Conservation (phyloP, 129 eudicot genomes). For the Apium graveolens region DNA sequence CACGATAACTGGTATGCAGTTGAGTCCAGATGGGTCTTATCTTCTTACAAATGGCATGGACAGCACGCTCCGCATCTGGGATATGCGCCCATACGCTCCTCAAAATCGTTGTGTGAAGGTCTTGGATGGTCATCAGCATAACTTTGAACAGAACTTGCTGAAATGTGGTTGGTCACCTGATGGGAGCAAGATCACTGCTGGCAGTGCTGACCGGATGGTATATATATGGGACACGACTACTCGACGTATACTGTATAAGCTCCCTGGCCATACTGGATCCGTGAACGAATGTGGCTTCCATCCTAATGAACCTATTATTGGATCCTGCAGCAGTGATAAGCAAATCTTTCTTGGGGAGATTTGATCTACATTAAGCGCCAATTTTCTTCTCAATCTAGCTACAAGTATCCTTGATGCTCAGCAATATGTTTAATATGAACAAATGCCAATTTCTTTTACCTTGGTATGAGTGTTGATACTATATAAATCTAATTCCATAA, state of each 20-base stretch:
- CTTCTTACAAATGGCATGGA: constrained; percentile 95
- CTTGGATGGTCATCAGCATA: constrained; percentile 91
- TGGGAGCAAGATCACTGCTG: constrained; percentile 93
- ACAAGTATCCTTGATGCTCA: background rate
- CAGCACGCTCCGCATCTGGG: constrained; percentile 79
- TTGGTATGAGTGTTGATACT: background rate
- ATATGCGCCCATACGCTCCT: constrained; percentile 94
- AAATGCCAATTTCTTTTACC: background rate
- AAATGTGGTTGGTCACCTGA: constrained; percentile 93
- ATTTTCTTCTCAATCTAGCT: background rate
- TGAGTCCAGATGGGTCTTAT: constrained; percentile 94
- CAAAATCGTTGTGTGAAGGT: constrained; percentile 93
- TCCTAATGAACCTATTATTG: constrained; percentile 73
- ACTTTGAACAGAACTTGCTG: constrained; percentile 81
- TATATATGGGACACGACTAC: constrained; percentile 92
- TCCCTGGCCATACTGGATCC: constrained; percentile 90
- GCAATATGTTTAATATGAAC: background rate
- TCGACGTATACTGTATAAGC: constrained; percentile 67
- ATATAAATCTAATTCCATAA: no score
- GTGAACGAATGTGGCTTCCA: constrained; percentile 86
- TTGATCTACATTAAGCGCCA: constrained; percentile 11
- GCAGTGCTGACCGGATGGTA: constrained; percentile 90
- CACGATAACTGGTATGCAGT: constrained; percentile 86
- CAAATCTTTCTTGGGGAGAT: constrained; percentile 93
- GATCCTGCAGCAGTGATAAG: constrained; percentile 91